Evolutionary conservation across 768 basidiomycete species (phyloP).

Genomic region (Lactarius hengduanensis): DNA sequence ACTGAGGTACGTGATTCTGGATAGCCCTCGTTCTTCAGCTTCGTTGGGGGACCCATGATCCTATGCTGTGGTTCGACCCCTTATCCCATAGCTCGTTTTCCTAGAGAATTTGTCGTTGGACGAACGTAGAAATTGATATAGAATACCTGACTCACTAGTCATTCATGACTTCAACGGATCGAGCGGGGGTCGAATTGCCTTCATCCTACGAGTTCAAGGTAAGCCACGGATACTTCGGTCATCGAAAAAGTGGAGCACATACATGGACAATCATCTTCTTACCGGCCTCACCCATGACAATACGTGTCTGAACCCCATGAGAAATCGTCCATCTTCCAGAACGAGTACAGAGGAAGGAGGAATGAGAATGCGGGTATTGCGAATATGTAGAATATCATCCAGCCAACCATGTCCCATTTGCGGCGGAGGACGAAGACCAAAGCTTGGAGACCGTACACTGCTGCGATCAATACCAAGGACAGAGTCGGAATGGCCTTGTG

Average conservation of each 20-base stretch:
- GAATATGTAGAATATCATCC: slow-evolving; percentile 95
- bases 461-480: slow-evolving; percentile 90
- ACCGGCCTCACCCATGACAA: slow-evolving; percentile 91
- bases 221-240: slow-evolving; percentile 13
- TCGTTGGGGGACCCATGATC: slow-evolving; percentile 82
- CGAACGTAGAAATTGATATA: background rate
- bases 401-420: slow-evolving; percentile 98
- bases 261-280: slow-evolving; percentile 96
- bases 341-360: slow-evolving; percentile 89
- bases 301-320: slow-evolving; percentile 91
- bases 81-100: slow-evolving; percentile 98
- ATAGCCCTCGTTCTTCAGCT: slow-evolving; percentile 69
- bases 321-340: slow-evolving; percentile 99
- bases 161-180: slow-evolving; percentile 92
- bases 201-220: slow-evolving; percentile 65
- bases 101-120: slow-evolving; percentile 39
- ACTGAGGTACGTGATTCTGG: slow-evolving; percentile 76
- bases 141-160: slow-evolving; percentile 67
- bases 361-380: slow-evolving; percentile 94
- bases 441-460: slow-evolving; percentile 93
- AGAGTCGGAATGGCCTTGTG: slow-evolving; percentile 70
- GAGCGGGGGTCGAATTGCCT: slow-evolving; percentile 90
- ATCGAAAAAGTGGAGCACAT: slow-evolving; percentile 35
- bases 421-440: slow-evolving; percentile 88
- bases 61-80: slow-evolving; percentile 93